Conservation (phyloP, 192 early-diverging fungal species). For the Linnemannia exigua region DNA sequence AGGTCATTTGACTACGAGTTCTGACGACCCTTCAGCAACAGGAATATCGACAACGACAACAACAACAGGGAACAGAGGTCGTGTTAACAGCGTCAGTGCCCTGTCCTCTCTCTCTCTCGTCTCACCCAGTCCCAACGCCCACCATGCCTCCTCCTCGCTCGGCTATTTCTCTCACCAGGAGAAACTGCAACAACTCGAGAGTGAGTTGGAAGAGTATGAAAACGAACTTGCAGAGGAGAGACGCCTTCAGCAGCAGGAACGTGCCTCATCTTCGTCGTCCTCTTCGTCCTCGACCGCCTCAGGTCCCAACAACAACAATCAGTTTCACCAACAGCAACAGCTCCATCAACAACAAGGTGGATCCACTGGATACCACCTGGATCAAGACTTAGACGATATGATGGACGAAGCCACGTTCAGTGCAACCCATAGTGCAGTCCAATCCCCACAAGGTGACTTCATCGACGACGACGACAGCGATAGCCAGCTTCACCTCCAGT, state of each 20-base stretch:
- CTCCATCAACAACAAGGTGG: not conserved
- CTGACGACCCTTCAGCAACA: not conserved
- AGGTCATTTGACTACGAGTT: not conserved
- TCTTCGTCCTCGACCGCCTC: not conserved
- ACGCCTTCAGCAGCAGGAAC: constrained; percentile 13
- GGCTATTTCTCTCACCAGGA: constrained; percentile 29
- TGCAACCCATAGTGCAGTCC: not conserved
- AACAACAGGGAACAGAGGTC: not conserved
- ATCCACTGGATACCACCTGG: not conserved
- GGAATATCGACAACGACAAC: not conserved
- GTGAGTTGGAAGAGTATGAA: constrained; percentile 40
- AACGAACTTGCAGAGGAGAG: constrained; percentile 32
- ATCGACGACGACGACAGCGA: not conserved
- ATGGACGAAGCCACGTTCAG: not conserved
- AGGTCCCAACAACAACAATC: not conserved
- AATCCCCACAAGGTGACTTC: constrained; percentile 11
- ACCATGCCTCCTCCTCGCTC: not conserved
- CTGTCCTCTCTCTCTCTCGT: constrained; percentile 3
- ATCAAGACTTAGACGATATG: not conserved
- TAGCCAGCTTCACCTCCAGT: not conserved
- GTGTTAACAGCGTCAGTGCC: constrained; percentile 9
- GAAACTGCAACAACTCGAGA: constrained; percentile 36
- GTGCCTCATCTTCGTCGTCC: not conserved
- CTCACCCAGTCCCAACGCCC: not conserved
- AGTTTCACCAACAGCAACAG: not conserved